Evolutionary conservation across 306 rosid species (phyloP).

Genomic region (Sophora flavescens): DNA sequence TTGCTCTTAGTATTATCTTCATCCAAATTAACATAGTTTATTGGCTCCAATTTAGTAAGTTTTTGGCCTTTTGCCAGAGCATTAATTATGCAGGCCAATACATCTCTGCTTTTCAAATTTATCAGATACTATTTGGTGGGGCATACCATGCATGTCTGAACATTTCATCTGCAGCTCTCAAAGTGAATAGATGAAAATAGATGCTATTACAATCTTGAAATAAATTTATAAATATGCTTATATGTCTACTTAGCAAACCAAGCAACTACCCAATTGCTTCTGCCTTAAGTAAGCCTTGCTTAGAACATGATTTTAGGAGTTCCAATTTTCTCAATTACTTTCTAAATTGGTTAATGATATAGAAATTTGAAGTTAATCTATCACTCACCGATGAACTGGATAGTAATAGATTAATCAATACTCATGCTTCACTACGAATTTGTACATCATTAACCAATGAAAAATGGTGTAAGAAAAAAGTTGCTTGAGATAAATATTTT

Average conservation of each 20-base stretch:
- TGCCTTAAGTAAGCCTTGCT: slow-evolving; percentile 42
- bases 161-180: not conserved
- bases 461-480: too few species aligned
- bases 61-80: not conserved
- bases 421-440: too few species aligned
- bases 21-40: not conserved
- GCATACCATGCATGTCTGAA: not conserved
- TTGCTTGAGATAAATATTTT: too few species aligned
- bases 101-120: not conserved
- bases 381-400: too few species aligned
- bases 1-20: slow-evolving; percentile 14
- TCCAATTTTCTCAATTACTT: too few species aligned
- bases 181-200: not conserved
- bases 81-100: slow-evolving; percentile 16
- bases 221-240: not conserved
- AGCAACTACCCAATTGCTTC: slow-evolving; percentile 38
- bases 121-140: not conserved
- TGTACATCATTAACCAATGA: too few species aligned
- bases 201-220: not conserved
- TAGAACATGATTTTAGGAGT: slow-evolving; percentile 23
- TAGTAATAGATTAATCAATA: too few species aligned
- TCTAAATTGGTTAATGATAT: too few species aligned
- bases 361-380: too few species aligned
- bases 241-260: slow-evolving; percentile 8
- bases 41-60: not conserved